Base-by-base conservation (phyloP, 345 rosid species). In the Dovyalis caffra region DNA sequence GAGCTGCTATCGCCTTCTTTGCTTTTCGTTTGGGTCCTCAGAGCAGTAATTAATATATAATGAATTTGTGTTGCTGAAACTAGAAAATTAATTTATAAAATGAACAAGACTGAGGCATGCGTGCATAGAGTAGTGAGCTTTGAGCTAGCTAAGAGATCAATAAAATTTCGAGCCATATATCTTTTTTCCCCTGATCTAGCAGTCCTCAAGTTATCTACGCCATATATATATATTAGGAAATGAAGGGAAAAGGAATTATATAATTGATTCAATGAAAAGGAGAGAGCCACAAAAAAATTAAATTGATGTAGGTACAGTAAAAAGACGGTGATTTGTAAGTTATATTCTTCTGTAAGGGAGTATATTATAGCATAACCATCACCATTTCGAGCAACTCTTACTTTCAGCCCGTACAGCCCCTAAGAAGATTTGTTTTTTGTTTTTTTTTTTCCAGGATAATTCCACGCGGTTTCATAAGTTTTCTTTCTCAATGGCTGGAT, bases 11-110 rank as follows among this genome's bases (percentile, higher is more conserved):
- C 60, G 69, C 29, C 4, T 37, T 32, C 18, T 25, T 38, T 21
- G 33, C 12, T 58, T 34, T 10, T 11, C 35, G 21, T 62, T 31
- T 12, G 33, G n/a, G n/a, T n/a, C n/a, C n/a, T n/a, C n/a, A n/a
- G n/a, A n/a, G n/a, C n/a, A n/a, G 35, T 28, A 69, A 14, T 69
- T 68, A n/a, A 47, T 45, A 49, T 37, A 14, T 1, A 25, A 9
- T 35, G 70, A 60, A 70, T 74, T 77, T 68, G n/a, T n/a, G n/a
- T n/a, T n/a, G 83, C 76, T 77, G 78, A 78, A 76, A 74, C 18
- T 83, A 61, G 63, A 45, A n/a, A n/a, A n/a, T n/a, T n/a, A n/a
- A n/a, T n/a, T n/a, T n/a, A n/a, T n/a, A 64, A 53, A 63, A 18
- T 69, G 69, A 86, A 79, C 18, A 26, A 49, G 76, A 76, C 49